A percentile compares a stretch with the other conserved stretches of the same genome.
Conservation (phyloP, 768 basidiomycete species). For the Suillus occidentalis region DNA sequence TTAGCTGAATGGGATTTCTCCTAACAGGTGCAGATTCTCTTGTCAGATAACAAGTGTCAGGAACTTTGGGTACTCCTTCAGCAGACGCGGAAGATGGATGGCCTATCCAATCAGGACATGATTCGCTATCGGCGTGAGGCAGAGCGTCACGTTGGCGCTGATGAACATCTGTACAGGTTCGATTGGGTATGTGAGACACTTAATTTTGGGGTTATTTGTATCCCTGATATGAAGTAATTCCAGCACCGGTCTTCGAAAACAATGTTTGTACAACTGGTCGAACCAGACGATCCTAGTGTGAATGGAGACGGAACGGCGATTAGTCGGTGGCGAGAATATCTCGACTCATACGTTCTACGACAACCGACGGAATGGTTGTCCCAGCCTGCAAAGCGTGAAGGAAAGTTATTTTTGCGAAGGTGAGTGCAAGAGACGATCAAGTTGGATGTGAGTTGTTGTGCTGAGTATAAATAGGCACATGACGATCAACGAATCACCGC, state of each 20-base stretch:
- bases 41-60: conserved; percentile 82
- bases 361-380: conserved; percentile 74
- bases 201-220: conserved; percentile 13
- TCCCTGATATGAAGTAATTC: conserved; percentile 9
- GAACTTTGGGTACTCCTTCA: conserved; percentile 81
- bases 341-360: conserved; percentile 69
- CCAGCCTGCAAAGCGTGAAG: conserved; percentile 29
- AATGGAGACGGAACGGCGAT: conserved; percentile 48
- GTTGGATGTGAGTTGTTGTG: conserved; percentile 19
- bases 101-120: conserved; percentile 59
- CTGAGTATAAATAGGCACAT: conserved; percentile 53
- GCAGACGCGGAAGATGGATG: conserved; percentile 54
- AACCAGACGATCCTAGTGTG: conserved; percentile 63
- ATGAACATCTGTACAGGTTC: conserved; percentile 75
- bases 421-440: conserved; percentile 32
- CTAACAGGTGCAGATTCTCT: conserved; percentile 78
- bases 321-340: conserved; percentile 72
- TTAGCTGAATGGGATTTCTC: conserved; percentile 1
- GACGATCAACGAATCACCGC: conserved; percentile 33
- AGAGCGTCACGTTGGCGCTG: conserved; percentile 70
- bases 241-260: conserved; percentile 57
- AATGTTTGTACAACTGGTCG: conserved; percentile 62
- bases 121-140: conserved; percentile 80
- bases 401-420: conserved; percentile 60
- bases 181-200: conserved; percentile 64